Base-by-base conservation (phyloP, 805 yeast genomes). In the Hemisphaericaspora nanyangensis region DNA sequence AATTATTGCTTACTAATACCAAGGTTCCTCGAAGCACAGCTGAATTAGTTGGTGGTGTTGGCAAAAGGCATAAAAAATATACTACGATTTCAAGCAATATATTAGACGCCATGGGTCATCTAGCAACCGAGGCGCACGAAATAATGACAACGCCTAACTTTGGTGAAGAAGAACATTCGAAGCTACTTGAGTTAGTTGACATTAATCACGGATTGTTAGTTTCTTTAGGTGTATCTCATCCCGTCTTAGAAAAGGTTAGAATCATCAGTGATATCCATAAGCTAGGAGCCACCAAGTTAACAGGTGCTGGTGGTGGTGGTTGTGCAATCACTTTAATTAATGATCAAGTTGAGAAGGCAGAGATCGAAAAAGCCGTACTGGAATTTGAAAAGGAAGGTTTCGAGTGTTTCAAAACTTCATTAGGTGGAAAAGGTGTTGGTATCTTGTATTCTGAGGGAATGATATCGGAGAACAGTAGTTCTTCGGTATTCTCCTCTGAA, bases 221-320 rank as follows among this genome's bases (percentile, higher is more conserved):
- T 3, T 73, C 96, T 0, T 60, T 93, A 12, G 96, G 96, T 3
- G 99, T 93, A 7, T 82, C 95, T 17, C 99, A 93, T 59, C 95
- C 97, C 7, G 72, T 83, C n/a, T 68, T 93, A 42, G 99, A 93
- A 56, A 68, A 71, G 36, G 78, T 91, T 20, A 82, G 80, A 52
- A 62, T 76, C 16, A 65, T 78, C n/a, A 74, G 87, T 17, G 90
- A 85, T 53, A 72, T 70, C 36, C 51, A 77, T 40, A 56, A 67
- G 4, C 60, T 93, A 13, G 99, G 99, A 6, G 80, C 84, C 42
- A 91, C 99, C 0, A 93, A 93, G 59, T 73, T 93, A 39, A 93
- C 99, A 0, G 99, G 99, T 30, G 99, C 99, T 0, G 99, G 99
- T 26, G 99, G 99, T 16, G 99, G 99, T 36, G 99, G 99, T 2